phyloP scores from a whole-genome alignment of 2,329 filamentous ascomycete genomes.

The Elsinoe ampelina region DNA sequence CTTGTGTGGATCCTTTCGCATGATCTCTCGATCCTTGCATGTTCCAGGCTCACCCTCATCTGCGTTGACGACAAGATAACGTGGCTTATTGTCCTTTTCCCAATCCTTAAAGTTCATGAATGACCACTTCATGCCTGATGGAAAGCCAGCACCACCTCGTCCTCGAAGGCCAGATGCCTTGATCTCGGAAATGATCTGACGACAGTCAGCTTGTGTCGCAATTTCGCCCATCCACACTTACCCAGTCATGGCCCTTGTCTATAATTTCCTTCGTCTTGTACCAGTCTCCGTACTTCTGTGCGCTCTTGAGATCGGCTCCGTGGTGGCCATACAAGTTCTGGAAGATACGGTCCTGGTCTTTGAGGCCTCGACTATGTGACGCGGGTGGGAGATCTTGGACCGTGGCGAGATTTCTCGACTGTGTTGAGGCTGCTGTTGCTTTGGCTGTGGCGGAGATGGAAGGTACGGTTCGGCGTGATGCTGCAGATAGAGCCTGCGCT shows the following conservation, averaged over 20 bases:
- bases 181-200: conserved; percentile 84
- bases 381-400: conserved; percentile 46
- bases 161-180: conserved; percentile 94
- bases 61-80: conserved; percentile 95
- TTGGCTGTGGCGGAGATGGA: conserved; percentile 36
- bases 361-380: conserved; percentile 70
- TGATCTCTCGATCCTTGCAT: conserved; percentile 99
- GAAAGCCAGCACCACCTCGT: conserved; percentile 94
- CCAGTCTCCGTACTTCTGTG: conserved; percentile 98
- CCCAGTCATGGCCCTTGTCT: conserved; percentile 93
- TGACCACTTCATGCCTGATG: conserved; percentile 98
- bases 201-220: conserved; percentile 12
- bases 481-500: conserved; percentile 31
- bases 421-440: conserved; percentile 29
- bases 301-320: conserved; percentile 81
- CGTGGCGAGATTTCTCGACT: conserved; percentile 59
- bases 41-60: conserved; percentile 98
- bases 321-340: conserved; percentile 95
- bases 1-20: conserved; percentile 99
- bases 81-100: conserved; percentile 94
- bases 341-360: conserved; percentile 97
- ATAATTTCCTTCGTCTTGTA: conserved; percentile 99
- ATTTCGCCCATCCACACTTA: conserved; percentile 27
- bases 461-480: conserved; percentile 34
- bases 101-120: conserved; percentile 99